These are phyloP conservation scores for Suillus weaverae DNA, from an alignment of 768 basidiomycete species.

Conservation along the genomic window DNA sequence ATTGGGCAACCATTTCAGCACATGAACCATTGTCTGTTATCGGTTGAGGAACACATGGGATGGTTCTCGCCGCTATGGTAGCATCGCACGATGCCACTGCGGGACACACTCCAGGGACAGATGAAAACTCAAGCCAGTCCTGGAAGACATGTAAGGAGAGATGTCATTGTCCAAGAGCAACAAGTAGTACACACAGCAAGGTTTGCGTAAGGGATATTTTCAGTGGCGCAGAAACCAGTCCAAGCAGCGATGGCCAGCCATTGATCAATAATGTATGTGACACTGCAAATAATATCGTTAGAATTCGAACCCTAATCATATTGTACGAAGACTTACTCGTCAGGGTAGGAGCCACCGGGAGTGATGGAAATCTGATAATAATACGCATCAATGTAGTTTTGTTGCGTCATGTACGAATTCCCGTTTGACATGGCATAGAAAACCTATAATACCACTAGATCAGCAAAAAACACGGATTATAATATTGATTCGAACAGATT, in stretches of 20 bases:
- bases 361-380: constrained; percentile 21
- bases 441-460: constrained; percentile 8
- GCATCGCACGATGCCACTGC: constrained; percentile 16
- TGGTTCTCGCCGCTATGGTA: not conserved
- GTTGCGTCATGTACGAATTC: constrained; percentile 22
- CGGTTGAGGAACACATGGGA: constrained; percentile 22
- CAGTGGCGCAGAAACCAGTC: constrained; percentile 22
- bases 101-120: constrained; percentile 20
- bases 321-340: constrained; percentile 12
- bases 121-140: constrained; percentile 26
- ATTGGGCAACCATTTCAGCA: constrained; percentile 16
- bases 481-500: constrained; percentile 12
- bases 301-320: not conserved
- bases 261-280: constrained; percentile 7
- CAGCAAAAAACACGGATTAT: not conserved
- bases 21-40: constrained; percentile 24
- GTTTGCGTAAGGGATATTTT: constrained; percentile 23
- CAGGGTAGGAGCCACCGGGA: constrained; percentile 19
- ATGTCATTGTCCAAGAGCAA: not conserved
- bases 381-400: constrained; percentile 25
- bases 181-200: constrained; percentile 14
- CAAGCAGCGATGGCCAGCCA: constrained; percentile 25
- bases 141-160: not conserved
- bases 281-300: constrained; percentile 5
- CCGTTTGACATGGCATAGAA: constrained; percentile 21